Conservation (phyloP, 1,139 yeast genomes). For the Candida sojae region DNA sequence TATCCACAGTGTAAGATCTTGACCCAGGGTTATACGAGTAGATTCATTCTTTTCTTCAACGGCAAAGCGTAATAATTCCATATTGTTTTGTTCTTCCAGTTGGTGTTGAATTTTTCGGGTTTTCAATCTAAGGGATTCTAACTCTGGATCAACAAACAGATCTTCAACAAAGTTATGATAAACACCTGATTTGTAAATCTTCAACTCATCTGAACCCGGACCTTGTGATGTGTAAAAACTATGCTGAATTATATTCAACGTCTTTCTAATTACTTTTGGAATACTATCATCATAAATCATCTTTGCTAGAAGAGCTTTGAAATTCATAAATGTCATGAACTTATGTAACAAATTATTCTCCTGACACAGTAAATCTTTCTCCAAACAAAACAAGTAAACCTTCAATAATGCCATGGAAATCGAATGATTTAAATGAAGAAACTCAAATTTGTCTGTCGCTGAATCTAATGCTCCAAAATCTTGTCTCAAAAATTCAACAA, state of each 20-base stretch:
- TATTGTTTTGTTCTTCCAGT: neutral
- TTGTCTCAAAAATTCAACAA: slow-evolving; percentile 19
- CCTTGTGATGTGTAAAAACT: slow-evolving; percentile 13
- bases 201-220: slow-evolving; percentile 12
- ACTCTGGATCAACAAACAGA: slow-evolving; percentile 21
- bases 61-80: slow-evolving; percentile 2
- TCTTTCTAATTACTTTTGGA: slow-evolving; percentile 17
- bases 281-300: slow-evolving; percentile 7
- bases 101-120: neutral
- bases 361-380: no score
- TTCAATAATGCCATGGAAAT: slow-evolving; percentile 26
- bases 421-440: slow-evolving; percentile 18
- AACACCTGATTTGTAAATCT: slow-evolving; percentile 18
- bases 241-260: slow-evolving; percentile 23
- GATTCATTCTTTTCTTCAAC: slow-evolving; percentile 1
- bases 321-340: slow-evolving; percentile 18
- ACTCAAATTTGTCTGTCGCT: slow-evolving; percentile 7
- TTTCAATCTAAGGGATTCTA: slow-evolving; percentile 10
- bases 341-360: slow-evolving; percentile 20
- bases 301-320: slow-evolving; percentile 9
- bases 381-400: slow-evolving; percentile 21
- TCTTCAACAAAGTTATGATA: slow-evolving; percentile 16
- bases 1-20: slow-evolving; percentile 25
- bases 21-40: neutral
- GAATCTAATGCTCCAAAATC: slow-evolving; percentile 3